Percentiles rank a stretch among this genome's conserved stretches.
These are phyloP conservation scores for Taphrina communis DNA, from an alignment of 1,139 yeast species.

Conservation along the genomic window DNA sequence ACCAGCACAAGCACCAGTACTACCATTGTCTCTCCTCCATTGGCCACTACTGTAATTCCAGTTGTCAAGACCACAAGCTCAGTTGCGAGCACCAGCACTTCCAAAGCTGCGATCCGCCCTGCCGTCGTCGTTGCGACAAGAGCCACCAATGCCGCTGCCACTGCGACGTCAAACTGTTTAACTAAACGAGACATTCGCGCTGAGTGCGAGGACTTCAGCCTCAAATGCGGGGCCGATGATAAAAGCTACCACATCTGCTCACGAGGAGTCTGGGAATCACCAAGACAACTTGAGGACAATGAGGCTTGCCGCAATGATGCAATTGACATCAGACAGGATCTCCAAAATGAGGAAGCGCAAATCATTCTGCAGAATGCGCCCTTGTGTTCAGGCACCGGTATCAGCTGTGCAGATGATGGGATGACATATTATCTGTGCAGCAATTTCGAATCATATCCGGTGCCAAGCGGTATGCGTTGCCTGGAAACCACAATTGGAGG, in stretches of 20 bases:
- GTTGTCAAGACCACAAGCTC: not conserved
- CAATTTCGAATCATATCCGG: not conserved
- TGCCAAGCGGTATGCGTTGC: conserved; percentile 31
- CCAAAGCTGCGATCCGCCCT: not conserved
- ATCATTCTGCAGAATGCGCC: not conserved
- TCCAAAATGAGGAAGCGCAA: not conserved
- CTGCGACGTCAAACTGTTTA: conserved; percentile 20
- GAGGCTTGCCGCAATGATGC: not conserved
- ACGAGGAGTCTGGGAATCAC: conserved; percentile 13
- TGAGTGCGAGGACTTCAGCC: conserved; percentile 25
- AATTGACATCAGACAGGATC: not conserved
- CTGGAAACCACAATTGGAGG: conserved; percentile 14
- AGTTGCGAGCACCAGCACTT: not conserved
- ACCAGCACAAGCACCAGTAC: not conserved
- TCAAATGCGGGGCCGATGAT: conserved; percentile 16
- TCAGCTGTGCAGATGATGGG: conserved; percentile 23
- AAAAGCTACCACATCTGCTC: conserved; percentile 18
- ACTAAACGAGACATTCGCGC: conserved; percentile 12
- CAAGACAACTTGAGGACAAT: not conserved
- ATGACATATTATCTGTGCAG: conserved; percentile 17
- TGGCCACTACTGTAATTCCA: not conserved
- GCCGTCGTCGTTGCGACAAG: not conserved
- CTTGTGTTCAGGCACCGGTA: conserved; percentile 26
- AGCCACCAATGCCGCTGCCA: not conserved
- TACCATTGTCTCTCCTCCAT: not conserved